Evolutionary conservation across 495 filamentous ascomycete species (phyloP).

Genomic region (Neurospora sp.): DNA sequence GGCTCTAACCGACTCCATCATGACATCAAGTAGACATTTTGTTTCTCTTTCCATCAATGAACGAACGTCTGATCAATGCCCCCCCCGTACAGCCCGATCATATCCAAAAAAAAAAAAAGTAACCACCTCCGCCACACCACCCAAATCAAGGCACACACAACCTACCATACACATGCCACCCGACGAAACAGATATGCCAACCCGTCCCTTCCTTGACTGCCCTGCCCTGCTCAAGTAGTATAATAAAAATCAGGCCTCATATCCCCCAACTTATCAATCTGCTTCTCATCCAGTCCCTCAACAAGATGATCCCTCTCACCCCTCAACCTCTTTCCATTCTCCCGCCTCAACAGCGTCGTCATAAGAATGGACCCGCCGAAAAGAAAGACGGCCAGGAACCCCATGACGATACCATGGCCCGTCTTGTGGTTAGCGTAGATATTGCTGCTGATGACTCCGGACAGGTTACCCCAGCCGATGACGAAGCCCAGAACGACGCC

Average conservation of each 20-base stretch:
- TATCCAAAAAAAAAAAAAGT: background rate
- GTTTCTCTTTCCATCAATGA: background rate
- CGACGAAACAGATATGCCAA: background rate
- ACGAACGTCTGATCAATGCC: background rate
- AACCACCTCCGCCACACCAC: background rate
- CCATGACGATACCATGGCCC: conserved; percentile 39
- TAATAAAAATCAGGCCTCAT: conserved; percentile 70
- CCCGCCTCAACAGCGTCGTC: conserved; percentile 50
- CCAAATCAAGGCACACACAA: background rate
- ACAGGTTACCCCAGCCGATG: conserved; percentile 89
- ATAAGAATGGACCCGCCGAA: conserved; percentile 50
- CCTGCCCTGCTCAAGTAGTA: conserved; percentile 26
- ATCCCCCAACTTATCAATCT: conserved; percentile 61
- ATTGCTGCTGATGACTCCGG: conserved; percentile 74
- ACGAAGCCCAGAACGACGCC: conserved; percentile 80
- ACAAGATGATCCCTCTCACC: conserved; percentile 64
- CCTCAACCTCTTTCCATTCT: conserved; percentile 49
- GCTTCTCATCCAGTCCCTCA: conserved; percentile 45
- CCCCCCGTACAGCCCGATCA: background rate
- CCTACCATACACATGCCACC: background rate
- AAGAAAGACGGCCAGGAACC: conserved; percentile 38
- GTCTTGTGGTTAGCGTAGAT: conserved; percentile 42
- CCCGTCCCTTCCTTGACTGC: background rate
- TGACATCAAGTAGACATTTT: background rate
- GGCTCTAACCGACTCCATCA: background rate